phyloP scores from a whole-genome alignment of 2,329 filamentous ascomycete species.

The Neonectria neomacrospora region DNA sequence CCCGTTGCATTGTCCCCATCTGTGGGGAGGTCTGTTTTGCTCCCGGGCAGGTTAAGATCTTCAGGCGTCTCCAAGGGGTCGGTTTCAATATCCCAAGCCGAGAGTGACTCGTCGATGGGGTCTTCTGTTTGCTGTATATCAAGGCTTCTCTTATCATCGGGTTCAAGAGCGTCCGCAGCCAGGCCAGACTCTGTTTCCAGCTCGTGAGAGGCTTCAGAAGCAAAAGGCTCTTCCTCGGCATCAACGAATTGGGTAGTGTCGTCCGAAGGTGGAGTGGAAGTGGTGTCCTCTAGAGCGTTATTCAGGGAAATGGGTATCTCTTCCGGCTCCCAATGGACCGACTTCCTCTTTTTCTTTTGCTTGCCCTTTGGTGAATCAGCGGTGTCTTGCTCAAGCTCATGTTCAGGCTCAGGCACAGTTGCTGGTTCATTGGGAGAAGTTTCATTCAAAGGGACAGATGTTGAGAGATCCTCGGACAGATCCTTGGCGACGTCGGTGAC shows the following conservation, averaged over 20 bases:
- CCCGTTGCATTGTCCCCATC: constrained; percentile 10
- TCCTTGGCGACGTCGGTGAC: constrained; percentile 5
- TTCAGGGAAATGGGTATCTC: not conserved
- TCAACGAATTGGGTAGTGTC: constrained; percentile 8
- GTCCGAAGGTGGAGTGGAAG: not conserved
- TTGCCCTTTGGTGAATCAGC: constrained; percentile 19
- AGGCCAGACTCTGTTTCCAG: not conserved
- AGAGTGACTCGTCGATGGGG: constrained; percentile 13
- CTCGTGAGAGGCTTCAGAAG: not conserved
- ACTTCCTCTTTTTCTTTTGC: constrained; percentile 35
- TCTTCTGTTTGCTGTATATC: not conserved
- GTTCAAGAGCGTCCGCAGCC: not conserved
- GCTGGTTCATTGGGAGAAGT: not conserved
- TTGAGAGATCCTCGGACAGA: not conserved
- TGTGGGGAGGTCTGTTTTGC: not conserved
- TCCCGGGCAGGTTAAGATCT: not conserved
- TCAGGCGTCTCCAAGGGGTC: constrained; percentile 8
- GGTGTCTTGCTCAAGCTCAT: constrained; percentile 5
- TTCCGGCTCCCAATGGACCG: constrained; percentile 34
- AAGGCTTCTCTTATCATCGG: not conserved
- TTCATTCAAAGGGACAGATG: not conserved
- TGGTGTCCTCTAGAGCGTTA: not conserved
- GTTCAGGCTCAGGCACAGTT: constrained; percentile 9
- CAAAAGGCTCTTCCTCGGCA: constrained; percentile 10
- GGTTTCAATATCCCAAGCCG: constrained; percentile 21